phyloP scores from a whole-genome alignment of 495 filamentous ascomycete genomes.

The Niebla homalea region DNA sequence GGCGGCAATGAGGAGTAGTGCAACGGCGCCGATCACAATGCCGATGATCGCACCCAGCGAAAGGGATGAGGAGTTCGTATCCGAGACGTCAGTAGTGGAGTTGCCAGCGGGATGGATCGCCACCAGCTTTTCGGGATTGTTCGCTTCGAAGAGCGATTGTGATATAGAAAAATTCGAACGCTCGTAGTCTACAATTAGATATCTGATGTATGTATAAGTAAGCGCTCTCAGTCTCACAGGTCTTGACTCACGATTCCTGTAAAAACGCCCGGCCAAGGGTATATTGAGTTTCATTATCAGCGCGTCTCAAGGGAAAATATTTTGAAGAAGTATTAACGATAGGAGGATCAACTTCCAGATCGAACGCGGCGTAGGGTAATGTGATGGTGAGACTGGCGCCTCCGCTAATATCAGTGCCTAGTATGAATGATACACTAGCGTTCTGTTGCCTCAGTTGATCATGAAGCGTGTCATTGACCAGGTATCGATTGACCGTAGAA shows the following conservation, averaged over 20 bases:
- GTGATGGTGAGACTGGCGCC: conserved; percentile 34
- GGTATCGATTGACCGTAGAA: conserved; percentile 31
- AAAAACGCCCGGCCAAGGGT: conserved; percentile 43
- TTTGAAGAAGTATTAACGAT: conserved; percentile 22
- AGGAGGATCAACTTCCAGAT: conserved; percentile 31
- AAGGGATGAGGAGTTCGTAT: conserved; percentile 1
- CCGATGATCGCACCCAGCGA: conserved; percentile 11
- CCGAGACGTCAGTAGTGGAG: conserved; percentile 1
- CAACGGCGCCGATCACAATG: conserved; percentile 7
- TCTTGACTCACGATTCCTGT: conserved; percentile 34
- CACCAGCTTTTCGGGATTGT: conserved; percentile 8
- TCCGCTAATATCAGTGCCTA: conserved; percentile 29
- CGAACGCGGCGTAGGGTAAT: conserved; percentile 41
- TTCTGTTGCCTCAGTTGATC: conserved; percentile 29
- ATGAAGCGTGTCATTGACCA: conserved; percentile 38
- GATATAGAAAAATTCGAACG: conserved; percentile 16
- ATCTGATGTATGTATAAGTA: conserved; percentile 7
- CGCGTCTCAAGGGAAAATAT: conserved; percentile 43
- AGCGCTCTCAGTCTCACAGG: not conserved
- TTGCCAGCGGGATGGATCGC: conserved; percentile 9
- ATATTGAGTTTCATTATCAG: conserved; percentile 36
- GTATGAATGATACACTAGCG: conserved; percentile 35
- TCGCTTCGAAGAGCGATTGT: conserved; percentile 8
- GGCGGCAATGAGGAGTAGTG: conserved; percentile 1
- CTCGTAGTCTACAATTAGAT: conserved; percentile 20